Evolutionary conservation across 2,329 filamentous ascomycete genomes (phyloP).

Genomic region (Colletotrichum costaricense): DNA sequence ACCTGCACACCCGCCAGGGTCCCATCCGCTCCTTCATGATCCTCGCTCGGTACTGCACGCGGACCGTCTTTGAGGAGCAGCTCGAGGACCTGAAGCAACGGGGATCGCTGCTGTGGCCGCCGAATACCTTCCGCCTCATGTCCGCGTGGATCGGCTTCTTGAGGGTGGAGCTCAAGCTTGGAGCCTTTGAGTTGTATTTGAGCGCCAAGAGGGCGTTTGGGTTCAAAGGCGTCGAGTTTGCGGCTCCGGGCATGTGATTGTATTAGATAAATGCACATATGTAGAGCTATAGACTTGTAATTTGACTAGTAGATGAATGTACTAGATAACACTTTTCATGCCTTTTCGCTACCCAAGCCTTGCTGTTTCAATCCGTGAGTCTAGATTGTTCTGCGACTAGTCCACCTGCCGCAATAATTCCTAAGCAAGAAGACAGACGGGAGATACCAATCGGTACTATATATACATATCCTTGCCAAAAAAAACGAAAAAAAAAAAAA

Average conservation of each 20-base stretch:
- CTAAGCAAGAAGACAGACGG: too few species aligned
- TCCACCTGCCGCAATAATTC: too few species aligned
- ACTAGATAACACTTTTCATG: too few species aligned
- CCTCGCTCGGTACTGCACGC: slow-evolving; percentile 74
- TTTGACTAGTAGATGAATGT: background rate
- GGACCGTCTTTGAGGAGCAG: slow-evolving; percentile 74
- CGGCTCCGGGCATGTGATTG: slow-evolving; percentile 28
- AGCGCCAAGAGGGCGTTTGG: slow-evolving; percentile 61
- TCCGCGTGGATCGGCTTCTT: slow-evolving; percentile 69
- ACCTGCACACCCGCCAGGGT: slow-evolving; percentile 78
- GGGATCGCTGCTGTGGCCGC: slow-evolving; percentile 69
- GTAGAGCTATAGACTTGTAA: slow-evolving; percentile 32
- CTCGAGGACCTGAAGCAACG: slow-evolving; percentile 65
- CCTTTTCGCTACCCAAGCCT: too few species aligned
- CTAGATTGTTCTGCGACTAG: too few species aligned
- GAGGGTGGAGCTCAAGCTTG: slow-evolving; percentile 71
- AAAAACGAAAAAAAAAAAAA: too few species aligned
- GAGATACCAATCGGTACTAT: too few species aligned
- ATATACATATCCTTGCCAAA: too few species aligned
- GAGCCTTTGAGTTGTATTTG: slow-evolving; percentile 72
- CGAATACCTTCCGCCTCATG: slow-evolving; percentile 65
- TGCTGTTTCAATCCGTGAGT: too few species aligned
- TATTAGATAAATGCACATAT: slow-evolving; percentile 10
- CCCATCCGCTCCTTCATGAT: slow-evolving; percentile 76
- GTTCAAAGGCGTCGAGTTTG: slow-evolving; percentile 35